These are phyloP conservation scores for Phoma sp. DNA, from an alignment of 2,329 filamentous ascomycete species.

Conservation along the genomic window DNA sequence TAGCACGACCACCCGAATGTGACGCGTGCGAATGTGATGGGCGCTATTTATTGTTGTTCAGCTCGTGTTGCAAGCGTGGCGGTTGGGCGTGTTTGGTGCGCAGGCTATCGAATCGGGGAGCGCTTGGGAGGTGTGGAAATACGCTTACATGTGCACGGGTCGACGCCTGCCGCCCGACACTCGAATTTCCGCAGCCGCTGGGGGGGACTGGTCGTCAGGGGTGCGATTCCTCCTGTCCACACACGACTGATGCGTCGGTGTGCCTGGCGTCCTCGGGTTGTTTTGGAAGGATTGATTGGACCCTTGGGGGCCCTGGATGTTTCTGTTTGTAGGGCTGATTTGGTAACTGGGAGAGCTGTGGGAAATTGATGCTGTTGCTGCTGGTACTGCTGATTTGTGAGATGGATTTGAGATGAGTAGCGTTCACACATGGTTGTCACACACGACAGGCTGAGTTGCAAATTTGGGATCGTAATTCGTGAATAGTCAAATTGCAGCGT, in stretches of 20 bases:
- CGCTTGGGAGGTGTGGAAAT: not conserved
- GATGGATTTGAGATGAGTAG: not conserved
- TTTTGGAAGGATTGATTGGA: too few relatives aligned
- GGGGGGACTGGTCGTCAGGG: conserved; percentile 7
- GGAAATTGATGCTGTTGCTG: too few relatives aligned
- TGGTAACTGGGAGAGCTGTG: too few relatives aligned
- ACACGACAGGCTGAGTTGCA: conserved; percentile 3
- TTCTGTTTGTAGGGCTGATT: too few relatives aligned
- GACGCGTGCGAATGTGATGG: too few relatives aligned
- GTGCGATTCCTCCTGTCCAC: not conserved
- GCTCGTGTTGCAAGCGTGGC: not conserved
- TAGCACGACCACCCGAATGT: too few relatives aligned
- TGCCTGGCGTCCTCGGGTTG: too few relatives aligned
- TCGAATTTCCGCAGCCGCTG: conserved; percentile 16
- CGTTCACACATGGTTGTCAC: not conserved
- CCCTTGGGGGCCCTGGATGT: too few relatives aligned
- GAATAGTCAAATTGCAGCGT: conserved; percentile 19
- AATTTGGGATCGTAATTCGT: conserved; percentile 21
- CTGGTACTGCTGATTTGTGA: too few relatives aligned
- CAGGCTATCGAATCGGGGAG: conserved; percentile 9
- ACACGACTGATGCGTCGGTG: too few relatives aligned
- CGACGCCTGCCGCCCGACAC: not conserved
- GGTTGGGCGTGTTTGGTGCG: not conserved
- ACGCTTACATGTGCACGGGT: conserved; percentile 4
- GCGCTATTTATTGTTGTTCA: not conserved